Evolutionary conservation across 2,329 filamentous ascomycete species (phyloP).

Genomic region (Xylaria hypoxylon): DNA sequence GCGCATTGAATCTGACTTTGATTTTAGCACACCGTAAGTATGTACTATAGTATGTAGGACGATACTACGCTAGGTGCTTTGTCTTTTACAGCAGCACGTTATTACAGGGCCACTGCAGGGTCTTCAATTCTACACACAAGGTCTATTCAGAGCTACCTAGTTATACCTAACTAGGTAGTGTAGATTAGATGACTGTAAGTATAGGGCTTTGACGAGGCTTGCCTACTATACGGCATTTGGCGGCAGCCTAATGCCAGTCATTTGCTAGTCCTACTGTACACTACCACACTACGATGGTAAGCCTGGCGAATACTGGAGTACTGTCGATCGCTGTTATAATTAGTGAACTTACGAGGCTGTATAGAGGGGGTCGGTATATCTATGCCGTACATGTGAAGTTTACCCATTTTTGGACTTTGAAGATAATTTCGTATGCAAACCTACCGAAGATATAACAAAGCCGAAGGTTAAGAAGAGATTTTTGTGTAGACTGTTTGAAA

Average conservation of each 20-base stretch:
- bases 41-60: not conserved
- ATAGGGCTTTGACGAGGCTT: slow-evolving; percentile 28
- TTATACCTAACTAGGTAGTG: not conserved
- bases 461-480: slow-evolving; percentile 2
- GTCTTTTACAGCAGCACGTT: not conserved
- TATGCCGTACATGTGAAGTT: slow-evolving; percentile 6
- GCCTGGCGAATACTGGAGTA: slow-evolving; percentile 4
- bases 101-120: slow-evolving; percentile 11
- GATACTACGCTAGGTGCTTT: not conserved
- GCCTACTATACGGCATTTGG: slow-evolving; percentile 5
- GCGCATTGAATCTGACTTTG: slow-evolving; percentile 31
- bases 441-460: not conserved
- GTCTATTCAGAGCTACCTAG: not conserved
- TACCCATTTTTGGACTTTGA: not conserved
- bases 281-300: slow-evolving; percentile 6
- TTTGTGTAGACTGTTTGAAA: not conserved
- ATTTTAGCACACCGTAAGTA: slow-evolving; percentile 25
- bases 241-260: slow-evolving; percentile 17
- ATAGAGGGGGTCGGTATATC: not conserved
- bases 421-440: not conserved
- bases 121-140: slow-evolving; percentile 6
- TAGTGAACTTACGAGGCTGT: slow-evolving; percentile 19
- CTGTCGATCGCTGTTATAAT: slow-evolving; percentile 31
- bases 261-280: slow-evolving; percentile 6
- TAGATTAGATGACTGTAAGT: slow-evolving; percentile 11